Evolutionary conservation across 1,139 yeast genomes (phyloP).

Genomic region (Kurtzmaniella natalensis): DNA sequence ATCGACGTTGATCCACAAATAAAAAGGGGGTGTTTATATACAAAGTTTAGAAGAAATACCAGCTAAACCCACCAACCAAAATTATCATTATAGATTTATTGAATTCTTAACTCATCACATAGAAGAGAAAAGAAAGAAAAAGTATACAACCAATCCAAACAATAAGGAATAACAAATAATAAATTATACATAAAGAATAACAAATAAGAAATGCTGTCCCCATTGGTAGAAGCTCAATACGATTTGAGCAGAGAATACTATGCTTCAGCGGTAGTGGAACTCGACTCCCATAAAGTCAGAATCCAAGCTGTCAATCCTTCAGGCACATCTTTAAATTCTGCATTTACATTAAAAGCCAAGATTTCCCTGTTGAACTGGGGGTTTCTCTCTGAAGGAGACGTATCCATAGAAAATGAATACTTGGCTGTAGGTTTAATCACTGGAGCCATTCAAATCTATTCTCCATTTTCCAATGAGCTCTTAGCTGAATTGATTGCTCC

Average conservation of each 20-base stretch:
- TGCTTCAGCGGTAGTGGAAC: conserved; percentile 65
- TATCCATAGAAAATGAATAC: conserved; percentile 27
- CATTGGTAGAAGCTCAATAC: conserved; percentile 36
- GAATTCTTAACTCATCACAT: no score
- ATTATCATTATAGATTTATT: no score
- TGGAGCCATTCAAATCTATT: conserved; percentile 62
- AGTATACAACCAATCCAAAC: no score
- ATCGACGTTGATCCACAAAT: no score
- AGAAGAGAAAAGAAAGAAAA: no score
- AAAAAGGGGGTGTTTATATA: no score
- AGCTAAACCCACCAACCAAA: no score
- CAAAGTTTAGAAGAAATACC: no score
- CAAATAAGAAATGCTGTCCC: conserved; percentile 14
- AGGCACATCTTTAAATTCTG: conserved; percentile 33
- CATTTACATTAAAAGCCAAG: conserved; percentile 26
- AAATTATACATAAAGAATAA: no score
- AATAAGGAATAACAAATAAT: no score
- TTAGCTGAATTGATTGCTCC: conserved; percentile 48
- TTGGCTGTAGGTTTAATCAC: conserved; percentile 64
- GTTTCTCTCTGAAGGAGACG: conserved; percentile 1
- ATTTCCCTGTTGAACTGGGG: conserved; percentile 8
- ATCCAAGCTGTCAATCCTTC: conserved; percentile 50
- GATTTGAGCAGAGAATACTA: conserved; percentile 56
- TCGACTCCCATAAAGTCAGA: conserved; percentile 70
- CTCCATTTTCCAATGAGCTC: conserved; percentile 61